Percentiles rank a stretch among this genome's conserved stretches.
Conservation (phyloP, 306 rosid genomes). For the Argentina anserina region DNA sequence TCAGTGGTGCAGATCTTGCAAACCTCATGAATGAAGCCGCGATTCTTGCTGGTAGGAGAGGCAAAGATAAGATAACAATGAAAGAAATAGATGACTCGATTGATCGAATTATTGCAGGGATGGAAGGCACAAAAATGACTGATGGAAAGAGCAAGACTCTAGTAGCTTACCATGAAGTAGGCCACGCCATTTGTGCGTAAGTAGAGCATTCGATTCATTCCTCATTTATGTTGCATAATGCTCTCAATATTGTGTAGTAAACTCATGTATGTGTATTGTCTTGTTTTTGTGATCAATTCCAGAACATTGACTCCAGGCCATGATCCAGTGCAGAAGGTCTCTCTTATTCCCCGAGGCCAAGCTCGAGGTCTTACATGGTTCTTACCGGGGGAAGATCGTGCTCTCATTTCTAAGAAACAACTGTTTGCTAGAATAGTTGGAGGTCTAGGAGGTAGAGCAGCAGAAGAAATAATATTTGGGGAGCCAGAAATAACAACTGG, state of each 20-base stretch:
- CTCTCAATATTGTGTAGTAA: background rate
- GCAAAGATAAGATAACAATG: constrained; percentile 48
- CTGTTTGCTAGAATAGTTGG: constrained; percentile 72
- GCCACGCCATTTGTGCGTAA: constrained; percentile 87
- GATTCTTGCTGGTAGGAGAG: constrained; percentile 75
- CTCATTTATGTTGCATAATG: background rate
- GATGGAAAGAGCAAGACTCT: constrained; percentile 70
- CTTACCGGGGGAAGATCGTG: constrained; percentile 62
- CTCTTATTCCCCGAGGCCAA: constrained; percentile 68
- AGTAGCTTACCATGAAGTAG: constrained; percentile 79
- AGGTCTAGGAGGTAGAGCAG: constrained; percentile 74
- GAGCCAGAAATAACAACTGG: constrained; percentile 76
- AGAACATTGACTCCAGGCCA: constrained; percentile 69
- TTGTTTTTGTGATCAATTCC: constrained; percentile 3
- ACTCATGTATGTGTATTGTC: background rate
- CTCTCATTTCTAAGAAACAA: constrained; percentile 60
- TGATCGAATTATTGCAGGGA: constrained; percentile 76
- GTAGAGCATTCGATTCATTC: constrained; percentile 23
- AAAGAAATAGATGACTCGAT: constrained; percentile 65
- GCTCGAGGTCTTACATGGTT: constrained; percentile 74
- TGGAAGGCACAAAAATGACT: constrained; percentile 82
- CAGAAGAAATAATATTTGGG: constrained; percentile 73
- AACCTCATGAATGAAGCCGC: constrained; percentile 85
- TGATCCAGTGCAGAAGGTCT: constrained; percentile 74
- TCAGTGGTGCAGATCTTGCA: constrained; percentile 74